Base-by-base conservation (phyloP, 768 basidiomycete species). In the Lactifluus rugatus region DNA sequence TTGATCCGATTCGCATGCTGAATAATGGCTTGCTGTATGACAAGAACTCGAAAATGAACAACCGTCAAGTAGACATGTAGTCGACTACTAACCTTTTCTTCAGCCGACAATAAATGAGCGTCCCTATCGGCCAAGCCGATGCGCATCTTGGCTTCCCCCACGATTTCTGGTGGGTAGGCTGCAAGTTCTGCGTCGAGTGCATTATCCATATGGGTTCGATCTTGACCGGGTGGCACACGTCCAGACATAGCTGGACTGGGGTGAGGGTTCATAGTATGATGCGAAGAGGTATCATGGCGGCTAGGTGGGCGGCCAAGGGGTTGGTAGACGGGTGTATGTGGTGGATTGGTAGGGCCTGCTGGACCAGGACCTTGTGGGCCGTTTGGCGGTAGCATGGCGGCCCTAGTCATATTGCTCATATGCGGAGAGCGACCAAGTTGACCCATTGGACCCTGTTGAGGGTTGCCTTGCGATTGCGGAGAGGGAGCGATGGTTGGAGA, bases 401-500 rank as follows among this genome's bases (percentile, higher is more conserved):
- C 65, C 4, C 54, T 74, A 63, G 79, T 74, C 26, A 76, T 73
- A 21, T 34, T 26, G 7, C 69, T 58, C 65, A 82, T 70, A 56
- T 81, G 81, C 2, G 80, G 80, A 3, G 79, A 78, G 0, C 76
- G 75, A 2, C 81, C 78, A 1, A 81, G 73, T 55, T 77, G 78
- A 49, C 73, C 74, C 75, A 82, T 79, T 5, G 72, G 47, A 69
- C 62, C 69, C 65, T 70, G 70, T 23, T 65, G 67, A 3, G 67
- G 74, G 8, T 66, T 66, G 28, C 70, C 70, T 8, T 66, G 67
- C 47, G 77, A 77, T 61, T 82, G 82, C 0, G 81, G 79, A 3
- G 83, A 83, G 51, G 79, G 77, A 2, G 81, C 74, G 70, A 86
- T 82, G 2, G 79, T 83, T 4, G 85, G 85, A 21, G 83, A 85